Conservation (phyloP, 202 grass and related monocot species). For the Brachypodium distachyon region DNA sequence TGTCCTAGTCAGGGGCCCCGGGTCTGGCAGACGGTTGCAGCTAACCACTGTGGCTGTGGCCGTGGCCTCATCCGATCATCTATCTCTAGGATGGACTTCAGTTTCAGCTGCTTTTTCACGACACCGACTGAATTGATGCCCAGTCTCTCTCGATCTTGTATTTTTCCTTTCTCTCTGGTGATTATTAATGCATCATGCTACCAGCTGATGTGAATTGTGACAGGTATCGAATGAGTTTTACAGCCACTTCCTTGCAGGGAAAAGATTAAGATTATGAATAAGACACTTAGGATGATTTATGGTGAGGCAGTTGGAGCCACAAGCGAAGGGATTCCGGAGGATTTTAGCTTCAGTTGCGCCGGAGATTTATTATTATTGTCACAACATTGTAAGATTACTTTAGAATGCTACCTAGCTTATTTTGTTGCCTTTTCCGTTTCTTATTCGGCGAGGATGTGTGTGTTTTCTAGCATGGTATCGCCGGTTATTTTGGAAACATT, state of each 20-base stretch:
- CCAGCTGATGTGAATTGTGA: constrained; percentile 5
- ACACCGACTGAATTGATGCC: constrained; percentile 21
- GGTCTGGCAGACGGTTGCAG: constrained; percentile 26
- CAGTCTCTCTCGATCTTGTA: not conserved
- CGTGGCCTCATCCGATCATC: not conserved
- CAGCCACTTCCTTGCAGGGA: not conserved
- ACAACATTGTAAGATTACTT: too few species aligned
- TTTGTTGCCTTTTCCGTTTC: too few species aligned
- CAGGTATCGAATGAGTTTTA: not conserved
- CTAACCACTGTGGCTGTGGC: not conserved
- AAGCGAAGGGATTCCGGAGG: not conserved
- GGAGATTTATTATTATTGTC: too few species aligned
- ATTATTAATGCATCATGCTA: not conserved
- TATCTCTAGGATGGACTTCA: not conserved
- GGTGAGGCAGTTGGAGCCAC: not conserved
- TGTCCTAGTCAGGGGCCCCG: constrained; percentile 28
- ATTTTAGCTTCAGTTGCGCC: not conserved
- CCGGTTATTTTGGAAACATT: not conserved
- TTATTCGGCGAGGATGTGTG: too few species aligned
- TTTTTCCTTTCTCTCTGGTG: too few species aligned
- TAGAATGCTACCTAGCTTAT: too few species aligned
- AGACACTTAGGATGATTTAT: not conserved
- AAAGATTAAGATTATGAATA: not conserved
- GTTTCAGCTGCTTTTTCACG: constrained; percentile 27
- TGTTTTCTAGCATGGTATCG: too few species aligned